Evolutionary conservation across 1,284 basidiomycete genomes (phyloP), one percentile per base, ranked within the genome.

Genomic region (Leccinum cinnamomeum): DNA sequence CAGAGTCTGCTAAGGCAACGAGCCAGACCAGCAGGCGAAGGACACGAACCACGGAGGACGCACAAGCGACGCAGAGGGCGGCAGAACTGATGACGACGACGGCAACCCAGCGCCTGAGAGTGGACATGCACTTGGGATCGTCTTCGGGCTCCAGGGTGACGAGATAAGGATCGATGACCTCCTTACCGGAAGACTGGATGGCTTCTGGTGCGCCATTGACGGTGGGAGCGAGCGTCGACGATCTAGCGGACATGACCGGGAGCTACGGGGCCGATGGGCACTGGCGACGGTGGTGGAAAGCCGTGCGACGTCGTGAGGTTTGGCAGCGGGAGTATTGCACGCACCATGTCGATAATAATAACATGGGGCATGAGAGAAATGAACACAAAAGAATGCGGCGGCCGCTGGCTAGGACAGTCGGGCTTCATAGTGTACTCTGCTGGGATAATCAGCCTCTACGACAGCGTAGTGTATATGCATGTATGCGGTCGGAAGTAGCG

Each of bases 21-120:
- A 33, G 35, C 25, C 30, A 23, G 44, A 51, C 41, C 35, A 62
- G 10, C n/a, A 8, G 3, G 28, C 4, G 30, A 53, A 39, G 59
- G 7, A 51, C 14, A 77, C 84, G 62, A 62, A 87, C 88, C 77
- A 91, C 82, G 4, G 87, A 89, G 0, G 89, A 91, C 18, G 86
- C 83, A 71, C 86, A 90, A 0, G 91, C 88, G 11, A 86, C 88
- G 68, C 88, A 89, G 3, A 86, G 75, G 2, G 86, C 81, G 2
- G 82, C 81, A 1, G 76, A 73, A 57, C 82, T 81, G 62, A 89
- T 85, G 5, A 82, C 77, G 10, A 83, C 63, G 3, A 89, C 82
- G 7, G 79, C 75, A n/a, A 84, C 61, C 88, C 88, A 90, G 71
- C 87, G 86, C 65, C 77, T 78, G 57, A 77, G 64, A 0, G 70